Evolutionary conservation across 805 yeast species (phyloP).

Genomic region (Candida anglica): DNA sequence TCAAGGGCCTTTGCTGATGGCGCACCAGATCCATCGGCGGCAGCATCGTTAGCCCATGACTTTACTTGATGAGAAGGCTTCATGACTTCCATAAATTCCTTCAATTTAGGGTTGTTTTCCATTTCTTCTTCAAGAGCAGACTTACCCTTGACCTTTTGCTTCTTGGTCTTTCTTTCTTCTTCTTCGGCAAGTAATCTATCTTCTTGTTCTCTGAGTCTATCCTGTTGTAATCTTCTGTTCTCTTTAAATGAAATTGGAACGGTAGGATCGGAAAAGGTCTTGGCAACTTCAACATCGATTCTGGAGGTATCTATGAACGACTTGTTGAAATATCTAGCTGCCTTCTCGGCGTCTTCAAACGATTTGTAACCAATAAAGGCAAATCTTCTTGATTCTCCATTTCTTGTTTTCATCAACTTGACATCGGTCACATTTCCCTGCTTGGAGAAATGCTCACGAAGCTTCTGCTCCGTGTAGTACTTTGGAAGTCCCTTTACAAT

Average conservation of each 20-base stretch:
- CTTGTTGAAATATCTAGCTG: constrained; percentile 69
- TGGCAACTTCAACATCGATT: constrained; percentile 77
- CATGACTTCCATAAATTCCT: constrained; percentile 80
- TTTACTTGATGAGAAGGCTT: constrained; percentile 67
- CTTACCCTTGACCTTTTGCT: constrained; percentile 27
- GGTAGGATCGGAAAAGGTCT: constrained; percentile 77
- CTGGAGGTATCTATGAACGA: constrained; percentile 81
- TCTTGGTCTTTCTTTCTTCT: constrained; percentile 38
- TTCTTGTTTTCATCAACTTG: constrained; percentile 71
- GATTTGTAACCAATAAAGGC: constrained; percentile 87
- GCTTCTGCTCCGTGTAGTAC: constrained; percentile 69
- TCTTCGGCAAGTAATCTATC: constrained; percentile 36
- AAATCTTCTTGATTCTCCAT: constrained; percentile 87
- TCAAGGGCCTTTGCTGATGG: constrained; percentile 44
- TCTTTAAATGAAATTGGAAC: constrained; percentile 60
- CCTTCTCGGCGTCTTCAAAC: constrained; percentile 70
- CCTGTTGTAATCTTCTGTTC: constrained; percentile 44
- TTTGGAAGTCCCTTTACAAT: constrained; percentile 88
- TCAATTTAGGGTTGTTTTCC: constrained; percentile 59
- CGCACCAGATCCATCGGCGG: constrained; percentile 42
- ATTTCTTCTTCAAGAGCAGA: constrained; percentile 56
- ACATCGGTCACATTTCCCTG: constrained; percentile 81
- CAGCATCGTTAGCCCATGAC: constrained; percentile 71
- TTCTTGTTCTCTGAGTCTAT: constrained; percentile 35
- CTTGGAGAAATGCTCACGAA: constrained; percentile 59